These are phyloP conservation scores for Cylindrotheca closterium DNA, from an alignment of 108 stramenopile species.

Conservation along the genomic window DNA sequence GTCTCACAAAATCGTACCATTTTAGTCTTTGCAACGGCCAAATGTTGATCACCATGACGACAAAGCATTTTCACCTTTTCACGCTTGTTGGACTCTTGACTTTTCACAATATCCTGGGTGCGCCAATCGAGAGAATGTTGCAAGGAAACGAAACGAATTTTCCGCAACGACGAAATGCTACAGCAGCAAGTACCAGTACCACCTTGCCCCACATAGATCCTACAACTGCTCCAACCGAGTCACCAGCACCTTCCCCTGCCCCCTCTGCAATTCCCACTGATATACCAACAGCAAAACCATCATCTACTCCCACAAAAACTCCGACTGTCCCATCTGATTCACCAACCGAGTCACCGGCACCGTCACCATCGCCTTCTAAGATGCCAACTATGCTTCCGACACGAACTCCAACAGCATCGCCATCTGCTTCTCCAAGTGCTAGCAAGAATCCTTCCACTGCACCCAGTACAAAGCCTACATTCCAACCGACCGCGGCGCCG, in stretches of 20 bases:
- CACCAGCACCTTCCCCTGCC: conserved; percentile 22
- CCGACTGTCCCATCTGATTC: conserved; percentile 21
- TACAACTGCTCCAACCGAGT: conserved; percentile 17
- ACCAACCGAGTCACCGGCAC: conserved; percentile 14
- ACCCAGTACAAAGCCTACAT: not conserved
- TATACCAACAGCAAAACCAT: conserved; percentile 9
- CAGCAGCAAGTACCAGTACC: too few species aligned
- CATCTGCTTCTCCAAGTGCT: not conserved
- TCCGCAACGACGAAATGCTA: too few species aligned
- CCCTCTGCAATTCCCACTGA: conserved; percentile 17
- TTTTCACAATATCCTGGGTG: too few species aligned
- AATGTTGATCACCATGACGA: too few species aligned
- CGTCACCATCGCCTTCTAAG: conserved; percentile 17
- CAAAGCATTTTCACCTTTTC: too few species aligned
- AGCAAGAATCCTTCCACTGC: not conserved
- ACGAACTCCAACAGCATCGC: not conserved
- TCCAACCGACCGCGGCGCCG: not conserved
- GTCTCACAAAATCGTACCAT: too few species aligned
- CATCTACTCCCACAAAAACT: conserved; percentile 17
- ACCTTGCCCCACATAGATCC: too few species aligned
- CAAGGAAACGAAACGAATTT: too few species aligned
- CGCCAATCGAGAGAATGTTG: too few species aligned
- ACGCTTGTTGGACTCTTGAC: too few species aligned
- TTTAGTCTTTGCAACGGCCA: too few species aligned
- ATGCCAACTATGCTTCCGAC: not conserved